A percentile compares a stretch with the other conserved stretches of the same genome.
These are phyloP conservation scores for Zygotorulaspora chibaensis DNA, from an alignment of 805 yeast genomes.

Conservation along the genomic window DNA sequence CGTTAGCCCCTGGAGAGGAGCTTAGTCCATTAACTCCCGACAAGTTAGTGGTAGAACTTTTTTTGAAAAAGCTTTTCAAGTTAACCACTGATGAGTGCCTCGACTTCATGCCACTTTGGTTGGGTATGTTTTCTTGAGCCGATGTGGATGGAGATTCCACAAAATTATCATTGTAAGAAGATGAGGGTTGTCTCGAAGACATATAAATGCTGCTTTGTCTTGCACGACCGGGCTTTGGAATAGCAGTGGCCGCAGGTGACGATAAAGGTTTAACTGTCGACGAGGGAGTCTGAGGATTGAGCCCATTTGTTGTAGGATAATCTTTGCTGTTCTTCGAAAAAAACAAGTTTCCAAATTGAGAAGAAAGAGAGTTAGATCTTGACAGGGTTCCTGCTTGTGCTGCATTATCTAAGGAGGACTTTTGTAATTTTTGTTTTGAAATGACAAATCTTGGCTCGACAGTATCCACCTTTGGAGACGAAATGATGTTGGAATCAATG, in stretches of 20 bases:
- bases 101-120: constrained; percentile 40
- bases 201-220: constrained; percentile 35
- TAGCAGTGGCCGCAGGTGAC: constrained; percentile 30
- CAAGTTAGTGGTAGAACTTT: constrained; percentile 26
- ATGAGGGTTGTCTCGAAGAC: constrained; percentile 34
- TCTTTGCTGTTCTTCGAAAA: constrained; percentile 30
- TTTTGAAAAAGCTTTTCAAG: constrained; percentile 66
- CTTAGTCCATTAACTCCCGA: constrained; percentile 14
- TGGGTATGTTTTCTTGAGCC: constrained; percentile 36
- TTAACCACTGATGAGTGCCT: constrained; percentile 79
- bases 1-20: constrained; percentile 25
- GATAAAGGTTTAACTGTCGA: constrained; percentile 6
- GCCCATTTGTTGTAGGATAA: constrained; percentile 1
- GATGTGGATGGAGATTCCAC: constrained; percentile 29
- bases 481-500: constrained; percentile 56
- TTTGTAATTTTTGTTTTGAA: constrained; percentile 58
- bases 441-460: constrained; percentile 86
- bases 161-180: constrained; percentile 23
- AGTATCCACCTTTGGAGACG: constrained; percentile 63
- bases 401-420: constrained; percentile 26
- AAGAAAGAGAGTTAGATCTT: constrained; percentile 34
- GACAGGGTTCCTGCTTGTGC: constrained; percentile 24
- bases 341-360: constrained; percentile 34
- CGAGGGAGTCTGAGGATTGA: neutral
- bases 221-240: constrained; percentile 35